Base-by-base conservation (phyloP, 164 flowering plant species). In the Liquidambar formosana region DNA sequence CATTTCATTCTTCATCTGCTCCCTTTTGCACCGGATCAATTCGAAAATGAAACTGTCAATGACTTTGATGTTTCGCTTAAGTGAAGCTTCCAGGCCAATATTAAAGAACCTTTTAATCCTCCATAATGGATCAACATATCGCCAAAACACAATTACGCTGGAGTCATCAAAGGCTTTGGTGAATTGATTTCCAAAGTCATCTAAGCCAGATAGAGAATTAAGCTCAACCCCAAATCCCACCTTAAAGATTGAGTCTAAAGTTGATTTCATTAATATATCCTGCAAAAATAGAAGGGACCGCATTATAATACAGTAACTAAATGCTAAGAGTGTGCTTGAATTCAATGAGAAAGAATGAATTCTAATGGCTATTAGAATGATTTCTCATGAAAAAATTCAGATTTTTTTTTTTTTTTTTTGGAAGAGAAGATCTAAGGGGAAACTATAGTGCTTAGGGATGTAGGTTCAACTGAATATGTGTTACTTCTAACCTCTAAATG, bases 131-230 rank as follows among this genome's bases (percentile, higher is more conserved):
- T 76, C 78, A 25, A 66, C 79, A 65, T 28, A 76, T 10, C 82
- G 61, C 64, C 68, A 73, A 1, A 6, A 75, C 0, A 63, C 52
- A 1, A 65, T 61, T 0, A 8, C 67, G 11, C 60, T 79, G 0
- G 82, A 44, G 2, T 79, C 79, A 68, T 79, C 80, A 53, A 79
- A 79, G 0, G 82, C 82, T 19, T 76, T 76, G 1, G 53, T 27
- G 59, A 79, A 79, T 15, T 9, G 26, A 9, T 9, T 66, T 14
- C 80, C 78, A 8, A 16, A 14, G 18, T 71, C 69, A 22, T 46
- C 38, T 1, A 61, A 61, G 13, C 77, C 79, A 25, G 66, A 61
- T 14, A 79, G 8, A 19, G 74, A 19, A 53, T 79, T 54, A 0
- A 79, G 67, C 1, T 76, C 82, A 2, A 65, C 28, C 8, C 82